phyloP scores from a whole-genome alignment of 768 basidiomycete genomes.

The Suillus tomentosus region DNA sequence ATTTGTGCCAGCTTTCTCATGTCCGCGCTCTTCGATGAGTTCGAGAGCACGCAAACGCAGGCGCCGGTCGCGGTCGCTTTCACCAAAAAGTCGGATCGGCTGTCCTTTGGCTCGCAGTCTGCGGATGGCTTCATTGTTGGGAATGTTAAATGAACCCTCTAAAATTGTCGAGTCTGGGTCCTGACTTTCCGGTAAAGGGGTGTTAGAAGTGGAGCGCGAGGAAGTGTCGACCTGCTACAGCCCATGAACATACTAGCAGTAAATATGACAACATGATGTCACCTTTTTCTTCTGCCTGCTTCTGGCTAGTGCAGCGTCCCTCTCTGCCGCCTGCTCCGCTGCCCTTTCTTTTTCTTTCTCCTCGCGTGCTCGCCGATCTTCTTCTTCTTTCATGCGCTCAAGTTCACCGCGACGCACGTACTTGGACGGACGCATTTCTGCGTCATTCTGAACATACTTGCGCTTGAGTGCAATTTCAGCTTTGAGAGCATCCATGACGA shows the following conservation, averaged over 20 bases:
- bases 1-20: conserved; percentile 84
- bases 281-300: conserved; percentile 46
- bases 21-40: conserved; percentile 89
- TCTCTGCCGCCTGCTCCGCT: conserved; percentile 26
- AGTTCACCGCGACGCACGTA: conserved; percentile 93
- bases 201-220: conserved; percentile 43
- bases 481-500: conserved; percentile 84
- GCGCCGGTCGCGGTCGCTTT: conserved; percentile 91
- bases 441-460: conserved; percentile 62
- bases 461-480: conserved; percentile 89
- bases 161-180: conserved; percentile 43
- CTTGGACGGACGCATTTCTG: conserved; percentile 61
- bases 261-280: conserved; percentile 28
- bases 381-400: conserved; percentile 62
- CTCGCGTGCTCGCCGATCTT: conserved; percentile 37
- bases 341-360: conserved; percentile 36
- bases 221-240: conserved; percentile 47
- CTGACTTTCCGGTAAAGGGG: conserved; percentile 34
- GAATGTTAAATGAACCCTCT: conserved; percentile 73
- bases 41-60: conserved; percentile 90
- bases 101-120: conserved; percentile 90
- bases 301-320: conserved; percentile 17
- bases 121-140: conserved; percentile 89
- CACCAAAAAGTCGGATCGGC: conserved; percentile 92
- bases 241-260: conserved; percentile 23